phyloP scores from a whole-genome alignment of 2,329 filamentous ascomycete species.

The Xylaria sp. region DNA sequence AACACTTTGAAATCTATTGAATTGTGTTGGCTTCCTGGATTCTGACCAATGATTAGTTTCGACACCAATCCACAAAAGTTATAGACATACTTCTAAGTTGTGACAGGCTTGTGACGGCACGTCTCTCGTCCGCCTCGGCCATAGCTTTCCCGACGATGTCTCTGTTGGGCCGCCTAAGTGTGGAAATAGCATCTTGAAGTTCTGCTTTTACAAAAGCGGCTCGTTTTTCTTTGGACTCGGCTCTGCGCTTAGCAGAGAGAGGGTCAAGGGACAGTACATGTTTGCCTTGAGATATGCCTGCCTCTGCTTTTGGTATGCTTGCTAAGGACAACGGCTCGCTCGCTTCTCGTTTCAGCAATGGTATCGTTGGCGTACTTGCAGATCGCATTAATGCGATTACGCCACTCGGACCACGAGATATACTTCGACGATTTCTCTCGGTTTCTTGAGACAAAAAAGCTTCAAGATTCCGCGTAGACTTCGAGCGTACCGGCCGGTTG shows the following conservation, averaged over 20 bases:
- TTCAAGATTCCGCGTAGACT: conserved; percentile 65
- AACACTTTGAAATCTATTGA: conserved; percentile 53
- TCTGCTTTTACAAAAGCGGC: conserved; percentile 76
- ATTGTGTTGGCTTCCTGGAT: conserved; percentile 62
- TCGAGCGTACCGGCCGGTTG: conserved; percentile 59
- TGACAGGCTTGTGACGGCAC: conserved; percentile 60
- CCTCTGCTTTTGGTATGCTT: conserved; percentile 60
- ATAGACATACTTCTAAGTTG: conserved; percentile 61
- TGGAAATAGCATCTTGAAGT: conserved; percentile 77
- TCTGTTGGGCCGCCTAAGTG: conserved; percentile 80
- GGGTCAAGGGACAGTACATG: conserved; percentile 50
- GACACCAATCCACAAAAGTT: background rate
- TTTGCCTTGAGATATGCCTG: conserved; percentile 58
- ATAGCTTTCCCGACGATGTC: conserved; percentile 74
- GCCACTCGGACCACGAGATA: conserved; percentile 66
- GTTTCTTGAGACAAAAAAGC: conserved; percentile 67
- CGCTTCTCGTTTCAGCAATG: conserved; percentile 74
- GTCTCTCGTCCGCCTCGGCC: conserved; percentile 73
- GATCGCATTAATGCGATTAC: conserved; percentile 74
- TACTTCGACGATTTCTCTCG: conserved; percentile 66
- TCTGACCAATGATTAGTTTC: conserved; percentile 56
- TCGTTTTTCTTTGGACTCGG: conserved; percentile 69
- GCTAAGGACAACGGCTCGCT: conserved; percentile 68
- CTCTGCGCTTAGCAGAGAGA: conserved; percentile 61
- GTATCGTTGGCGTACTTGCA: conserved; percentile 72